Conservation (phyloP, 2,329 filamentous ascomycete species). For the Dissoconium aciculare region DNA sequence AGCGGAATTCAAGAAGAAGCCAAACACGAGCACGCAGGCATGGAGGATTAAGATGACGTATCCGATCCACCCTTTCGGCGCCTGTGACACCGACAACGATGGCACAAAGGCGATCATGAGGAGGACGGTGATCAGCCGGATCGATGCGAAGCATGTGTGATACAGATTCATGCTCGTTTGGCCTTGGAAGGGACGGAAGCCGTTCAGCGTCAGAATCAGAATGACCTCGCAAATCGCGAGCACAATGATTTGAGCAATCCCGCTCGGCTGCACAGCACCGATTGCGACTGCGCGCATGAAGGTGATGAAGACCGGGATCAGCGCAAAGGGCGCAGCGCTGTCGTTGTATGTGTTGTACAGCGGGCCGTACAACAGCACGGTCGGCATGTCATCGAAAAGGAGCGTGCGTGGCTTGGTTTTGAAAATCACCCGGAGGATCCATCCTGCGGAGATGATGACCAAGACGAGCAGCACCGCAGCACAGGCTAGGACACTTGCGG, state of each 20-base stretch:
- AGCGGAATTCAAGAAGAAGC: constrained; percentile 82
- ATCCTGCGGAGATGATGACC: constrained; percentile 58
- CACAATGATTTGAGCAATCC: constrained; percentile 82
- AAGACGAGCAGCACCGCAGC: constrained; percentile 60
- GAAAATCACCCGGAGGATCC: constrained; percentile 69
- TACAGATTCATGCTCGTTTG: constrained; percentile 97
- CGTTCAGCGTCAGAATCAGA: constrained; percentile 69
- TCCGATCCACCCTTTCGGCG: constrained; percentile 83
- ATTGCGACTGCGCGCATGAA: constrained; percentile 79
- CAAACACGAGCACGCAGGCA: constrained; percentile 69
- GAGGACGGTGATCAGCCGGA: constrained; percentile 54
- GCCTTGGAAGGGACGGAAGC: constrained; percentile 77
- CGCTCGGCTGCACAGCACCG: constrained; percentile 81
- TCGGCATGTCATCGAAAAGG: constrained; percentile 85
- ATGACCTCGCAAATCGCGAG: constrained; percentile 91
- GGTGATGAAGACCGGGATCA: constrained; percentile 72
- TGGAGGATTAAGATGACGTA: constrained; percentile 83
- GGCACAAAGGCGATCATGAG: constrained; percentile 58
- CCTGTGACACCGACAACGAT: constrained; percentile 61
- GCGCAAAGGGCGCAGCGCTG: constrained; percentile 75
- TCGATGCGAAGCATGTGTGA: constrained; percentile 65
- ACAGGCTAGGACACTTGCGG: constrained; percentile 55
- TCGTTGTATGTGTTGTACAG: constrained; percentile 97
- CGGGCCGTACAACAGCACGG: constrained; percentile 76
- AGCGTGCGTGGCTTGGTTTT: constrained; percentile 68